Conservation (phyloP, 768 basidiomycete species). For the Amanita thiersii region DNA sequence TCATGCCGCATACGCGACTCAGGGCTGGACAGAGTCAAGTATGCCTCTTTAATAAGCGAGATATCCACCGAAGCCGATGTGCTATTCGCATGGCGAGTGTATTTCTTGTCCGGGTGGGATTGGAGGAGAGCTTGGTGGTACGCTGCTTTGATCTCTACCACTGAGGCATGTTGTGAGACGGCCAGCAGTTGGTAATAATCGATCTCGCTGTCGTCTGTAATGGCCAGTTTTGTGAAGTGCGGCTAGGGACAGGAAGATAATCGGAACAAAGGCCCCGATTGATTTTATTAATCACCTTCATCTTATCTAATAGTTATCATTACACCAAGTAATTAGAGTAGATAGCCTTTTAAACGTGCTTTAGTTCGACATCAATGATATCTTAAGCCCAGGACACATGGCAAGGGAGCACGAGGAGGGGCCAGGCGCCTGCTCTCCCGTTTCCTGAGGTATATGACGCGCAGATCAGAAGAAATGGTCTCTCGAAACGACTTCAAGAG, state of each 20-base stretch:
- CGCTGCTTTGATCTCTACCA: conserved; percentile 52
- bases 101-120: conserved; percentile 46
- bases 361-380: conserved; percentile 8
- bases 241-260: no score
- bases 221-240: conserved; percentile 6
- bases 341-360: conserved; percentile 11
- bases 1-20: conserved; percentile 48
- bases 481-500: conserved; percentile 1
- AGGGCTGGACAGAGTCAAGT: conserved; percentile 46
- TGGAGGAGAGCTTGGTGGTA: conserved; percentile 61
- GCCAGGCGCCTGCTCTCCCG: conserved; percentile 1
- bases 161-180: conserved; percentile 39
- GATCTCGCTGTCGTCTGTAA: conserved; percentile 6
- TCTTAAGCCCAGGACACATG: conserved; percentile 13
- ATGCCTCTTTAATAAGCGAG: conserved; percentile 59
- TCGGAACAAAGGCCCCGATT: no score
- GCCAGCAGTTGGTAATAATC: conserved; percentile 59
- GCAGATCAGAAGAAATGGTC: conserved; percentile 1
- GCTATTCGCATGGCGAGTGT: conserved; percentile 7
- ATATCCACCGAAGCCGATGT: conserved; percentile 31
- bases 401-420: conserved; percentile 14
- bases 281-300: no score
- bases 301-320: no score
- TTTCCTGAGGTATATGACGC: conserved; percentile 11
- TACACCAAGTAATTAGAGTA: no score